phyloP scores from a whole-genome alignment of 352 stramenopile species.

The Phytophthora palmivora region DNA sequence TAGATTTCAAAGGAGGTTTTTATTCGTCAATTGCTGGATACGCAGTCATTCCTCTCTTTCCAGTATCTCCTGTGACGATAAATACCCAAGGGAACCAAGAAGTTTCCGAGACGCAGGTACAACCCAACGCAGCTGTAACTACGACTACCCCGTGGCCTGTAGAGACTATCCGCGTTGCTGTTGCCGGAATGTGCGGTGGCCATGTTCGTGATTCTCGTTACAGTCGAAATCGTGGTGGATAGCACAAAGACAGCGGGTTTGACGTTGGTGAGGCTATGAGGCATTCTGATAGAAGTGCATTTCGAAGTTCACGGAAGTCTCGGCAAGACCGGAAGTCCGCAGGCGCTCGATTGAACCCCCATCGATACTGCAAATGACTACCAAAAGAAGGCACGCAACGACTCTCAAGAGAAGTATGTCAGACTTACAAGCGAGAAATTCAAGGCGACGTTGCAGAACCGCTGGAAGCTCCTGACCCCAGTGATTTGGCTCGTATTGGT shows the following conservation, averaged over 20 bases:
- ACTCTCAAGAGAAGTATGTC: slow-evolving; percentile 6
- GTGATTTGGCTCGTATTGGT: background rate
- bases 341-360: background rate
- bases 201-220: slow-evolving; percentile 2
- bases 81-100: too few species aligned
- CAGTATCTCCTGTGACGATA: too few species aligned
- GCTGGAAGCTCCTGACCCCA: slow-evolving; percentile 3
- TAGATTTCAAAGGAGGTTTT: too few species aligned
- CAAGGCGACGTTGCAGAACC: background rate
- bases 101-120: too few species aligned
- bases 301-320: background rate
- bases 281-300: slow-evolving; percentile 16
- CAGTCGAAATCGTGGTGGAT: slow-evolving; percentile 4
- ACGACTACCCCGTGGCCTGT: too few species aligned
- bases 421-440: background rate
- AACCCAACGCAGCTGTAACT: too few species aligned
- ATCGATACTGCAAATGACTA: background rate
- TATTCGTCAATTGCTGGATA: too few species aligned
- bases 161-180: background rate
- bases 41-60: too few species aligned
- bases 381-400: slow-evolving; percentile 5
- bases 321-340: background rate
- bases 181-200: background rate
- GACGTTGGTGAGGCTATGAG: slow-evolving; percentile 6
- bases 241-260: slow-evolving; percentile 5